phyloP scores from a whole-genome alignment of 495 filamentous ascomycete genomes.

The Cercophora sp. region DNA sequence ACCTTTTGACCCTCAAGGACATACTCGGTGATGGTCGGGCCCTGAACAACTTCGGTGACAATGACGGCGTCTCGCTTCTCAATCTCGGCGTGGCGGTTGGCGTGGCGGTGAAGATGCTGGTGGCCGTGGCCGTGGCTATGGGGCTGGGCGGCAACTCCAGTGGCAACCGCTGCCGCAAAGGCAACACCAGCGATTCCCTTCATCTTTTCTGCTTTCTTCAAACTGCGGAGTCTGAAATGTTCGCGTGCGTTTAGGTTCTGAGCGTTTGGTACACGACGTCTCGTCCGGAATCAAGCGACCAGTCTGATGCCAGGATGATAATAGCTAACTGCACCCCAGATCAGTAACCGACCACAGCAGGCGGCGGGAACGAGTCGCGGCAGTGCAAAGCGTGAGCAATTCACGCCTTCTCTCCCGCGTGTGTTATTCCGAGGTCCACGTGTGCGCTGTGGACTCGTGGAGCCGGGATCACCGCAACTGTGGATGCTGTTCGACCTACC shows the following conservation, averaged over 20 bases:
- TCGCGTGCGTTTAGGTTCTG: not conserved
- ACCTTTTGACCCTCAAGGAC: conserved; percentile 55
- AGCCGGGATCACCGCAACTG: too few species aligned
- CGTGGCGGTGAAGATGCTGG: conserved; percentile 33
- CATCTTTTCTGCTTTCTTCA: conserved; percentile 35
- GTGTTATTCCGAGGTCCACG: too few species aligned
- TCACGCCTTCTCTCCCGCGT: too few species aligned
- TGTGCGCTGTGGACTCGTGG: too few species aligned
- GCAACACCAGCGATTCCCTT: conserved; percentile 43
- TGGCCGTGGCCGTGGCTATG: conserved; percentile 44
- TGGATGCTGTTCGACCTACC: too few species aligned
- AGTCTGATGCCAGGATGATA: not conserved
- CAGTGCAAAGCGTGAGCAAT: too few species aligned
- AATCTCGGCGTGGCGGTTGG: conserved; percentile 32
- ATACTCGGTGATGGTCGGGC: conserved; percentile 57
- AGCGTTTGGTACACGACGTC: too few species aligned
- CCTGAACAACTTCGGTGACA: conserved; percentile 32
- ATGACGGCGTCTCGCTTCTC: conserved; percentile 43
- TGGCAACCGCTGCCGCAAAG: conserved; percentile 45
- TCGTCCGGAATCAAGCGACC: too few species aligned
- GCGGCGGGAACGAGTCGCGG: too few species aligned
- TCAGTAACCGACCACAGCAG: too few species aligned
- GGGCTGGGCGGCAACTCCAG: conserved; percentile 41
- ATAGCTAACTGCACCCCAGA: not conserved
- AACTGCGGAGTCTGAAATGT: not conserved